Percentiles rank a stretch among this genome's conserved stretches.
Evolutionary conservation across 1,284 basidiomycete species (phyloP).

Genomic region (Cerrena zonata): DNA sequence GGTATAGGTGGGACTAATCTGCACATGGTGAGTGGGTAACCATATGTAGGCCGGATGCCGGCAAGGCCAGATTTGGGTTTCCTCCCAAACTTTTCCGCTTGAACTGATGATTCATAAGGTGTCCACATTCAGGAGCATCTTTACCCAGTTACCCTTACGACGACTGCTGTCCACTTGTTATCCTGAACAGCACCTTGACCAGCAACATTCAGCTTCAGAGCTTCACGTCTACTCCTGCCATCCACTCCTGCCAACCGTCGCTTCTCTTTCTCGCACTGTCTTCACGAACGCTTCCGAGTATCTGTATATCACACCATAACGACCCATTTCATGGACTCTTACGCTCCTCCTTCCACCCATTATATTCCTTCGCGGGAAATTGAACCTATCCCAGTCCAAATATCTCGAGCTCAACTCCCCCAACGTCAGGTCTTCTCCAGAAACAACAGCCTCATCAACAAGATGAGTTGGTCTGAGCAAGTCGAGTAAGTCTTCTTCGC

Average conservation of each 20-base stretch:
- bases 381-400: background rate
- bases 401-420: background rate
- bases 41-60: background rate
- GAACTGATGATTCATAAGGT: background rate
- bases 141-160: background rate
- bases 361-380: background rate
- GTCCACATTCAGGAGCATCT: background rate
- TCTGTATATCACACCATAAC: background rate
- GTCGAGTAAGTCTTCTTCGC: background rate
- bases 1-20: background rate
- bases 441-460: background rate
- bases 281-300: background rate
- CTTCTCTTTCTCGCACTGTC: background rate
- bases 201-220: background rate
- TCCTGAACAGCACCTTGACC: background rate
- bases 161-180: background rate
- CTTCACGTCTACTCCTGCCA: background rate
- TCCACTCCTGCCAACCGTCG: background rate
- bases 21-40: background rate
- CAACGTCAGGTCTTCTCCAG: background rate
- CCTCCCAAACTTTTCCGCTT: background rate
- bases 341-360: background rate
- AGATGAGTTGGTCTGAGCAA: background rate
- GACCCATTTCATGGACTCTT: background rate
- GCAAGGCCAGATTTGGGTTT: background rate